Percentiles rank a stretch among this genome's conserved stretches.
Evolutionary conservation across 1,284 basidiomycete genomes (phyloP).

Genomic region (Rhizoctonia solani): DNA sequence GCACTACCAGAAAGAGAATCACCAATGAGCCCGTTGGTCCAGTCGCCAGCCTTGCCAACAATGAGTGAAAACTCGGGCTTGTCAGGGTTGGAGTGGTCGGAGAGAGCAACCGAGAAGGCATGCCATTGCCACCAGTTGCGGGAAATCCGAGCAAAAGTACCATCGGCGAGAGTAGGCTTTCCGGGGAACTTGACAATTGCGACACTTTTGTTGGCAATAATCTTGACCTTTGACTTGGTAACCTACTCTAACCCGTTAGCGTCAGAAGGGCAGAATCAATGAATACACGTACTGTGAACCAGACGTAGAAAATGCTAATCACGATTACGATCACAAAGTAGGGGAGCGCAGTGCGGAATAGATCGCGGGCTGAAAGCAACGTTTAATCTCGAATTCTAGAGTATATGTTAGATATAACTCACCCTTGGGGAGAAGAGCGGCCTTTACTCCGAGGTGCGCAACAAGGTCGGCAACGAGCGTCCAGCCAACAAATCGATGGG

Average conservation of each 20-base stretch:
- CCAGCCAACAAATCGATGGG: slow-evolving; percentile 3
- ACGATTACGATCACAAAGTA: not conserved
- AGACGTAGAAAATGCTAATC: slow-evolving; percentile 6
- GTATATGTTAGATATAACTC: no score
- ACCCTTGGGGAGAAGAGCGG: slow-evolving; percentile 4
- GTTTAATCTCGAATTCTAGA: no score
- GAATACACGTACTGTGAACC: slow-evolving; percentile 1
- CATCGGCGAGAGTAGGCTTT: slow-evolving; percentile 1
- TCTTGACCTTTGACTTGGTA: slow-evolving; percentile 10
- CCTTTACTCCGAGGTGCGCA: slow-evolving; percentile 5
- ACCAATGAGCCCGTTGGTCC: slow-evolving; percentile 9
- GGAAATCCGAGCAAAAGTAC: slow-evolving; percentile 1
- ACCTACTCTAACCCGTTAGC: not conserved
- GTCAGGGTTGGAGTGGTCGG: not conserved
- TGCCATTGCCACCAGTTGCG: slow-evolving; percentile 8
- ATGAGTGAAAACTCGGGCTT: slow-evolving; percentile 4
- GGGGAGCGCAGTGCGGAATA: not conserved
- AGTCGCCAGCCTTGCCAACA: slow-evolving; percentile 7
- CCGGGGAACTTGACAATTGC: slow-evolving; percentile 8
- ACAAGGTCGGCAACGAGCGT: not conserved
- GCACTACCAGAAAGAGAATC: not conserved
- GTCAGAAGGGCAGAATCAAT: not conserved
- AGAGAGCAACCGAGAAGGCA: slow-evolving; percentile 2
- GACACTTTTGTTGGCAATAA: slow-evolving; percentile 6
- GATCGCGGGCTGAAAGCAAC: slow-evolving; percentile 7